A percentile compares a stretch with the other conserved stretches of the same genome.
These are phyloP conservation scores for Carex cristatella DNA, from an alignment of 176 grass and related monocot species.

Conservation along the genomic window DNA sequence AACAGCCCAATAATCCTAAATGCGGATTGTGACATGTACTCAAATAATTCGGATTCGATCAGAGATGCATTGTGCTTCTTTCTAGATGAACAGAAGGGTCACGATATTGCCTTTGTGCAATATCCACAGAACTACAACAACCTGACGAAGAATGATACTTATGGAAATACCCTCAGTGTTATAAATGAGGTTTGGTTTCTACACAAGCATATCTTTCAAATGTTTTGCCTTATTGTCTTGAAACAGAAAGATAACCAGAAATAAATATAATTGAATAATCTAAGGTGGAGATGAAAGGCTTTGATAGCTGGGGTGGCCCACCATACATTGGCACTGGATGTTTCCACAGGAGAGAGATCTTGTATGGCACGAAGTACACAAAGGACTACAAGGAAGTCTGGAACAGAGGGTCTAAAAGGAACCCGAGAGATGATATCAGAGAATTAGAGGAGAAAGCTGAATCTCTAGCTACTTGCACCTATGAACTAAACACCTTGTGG, in stretches of 20 bases:
- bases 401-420: constrained; percentile 23
- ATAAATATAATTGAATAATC: neutral
- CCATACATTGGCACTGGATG: constrained; percentile 65
- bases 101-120: constrained; percentile 59
- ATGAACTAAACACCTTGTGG: constrained; percentile 55
- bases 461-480: constrained; percentile 47
- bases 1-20: constrained; percentile 66
- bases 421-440: constrained; percentile 10
- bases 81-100: constrained; percentile 56
- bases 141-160: constrained; percentile 37
- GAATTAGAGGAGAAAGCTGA: constrained; percentile 48
- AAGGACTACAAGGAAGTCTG: constrained; percentile 38
- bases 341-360: constrained; percentile 58
- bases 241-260: neutral
- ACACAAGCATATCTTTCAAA: neutral
- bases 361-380: constrained; percentile 41
- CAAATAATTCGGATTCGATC: constrained; percentile 55
- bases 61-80: constrained; percentile 70
- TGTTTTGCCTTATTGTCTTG: neutral
- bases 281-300: constrained; percentile 58
- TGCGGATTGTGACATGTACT: constrained; percentile 81
- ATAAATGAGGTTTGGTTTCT: neutral
- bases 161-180: constrained; percentile 42
- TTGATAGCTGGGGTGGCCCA: constrained; percentile 65
- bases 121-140: constrained; percentile 55